These are phyloP conservation scores for Wickerhamiella qilinensis DNA, from an alignment of 805 yeast species.

Conservation along the genomic window DNA sequence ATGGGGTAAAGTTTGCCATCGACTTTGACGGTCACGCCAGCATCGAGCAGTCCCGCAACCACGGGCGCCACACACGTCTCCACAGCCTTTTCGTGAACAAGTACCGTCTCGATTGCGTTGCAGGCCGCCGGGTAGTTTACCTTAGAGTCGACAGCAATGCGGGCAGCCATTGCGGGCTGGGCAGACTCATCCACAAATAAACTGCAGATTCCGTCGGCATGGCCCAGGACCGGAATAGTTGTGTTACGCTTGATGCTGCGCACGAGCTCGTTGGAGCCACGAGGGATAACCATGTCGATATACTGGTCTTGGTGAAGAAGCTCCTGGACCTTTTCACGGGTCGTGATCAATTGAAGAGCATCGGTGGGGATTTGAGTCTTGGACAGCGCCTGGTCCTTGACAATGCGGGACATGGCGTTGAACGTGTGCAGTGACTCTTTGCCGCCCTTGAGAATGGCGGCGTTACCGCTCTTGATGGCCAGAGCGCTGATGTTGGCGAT, in stretches of 20 bases:
- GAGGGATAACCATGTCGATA: constrained; percentile 90
- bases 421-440: constrained; percentile 82
- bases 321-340: constrained; percentile 81
- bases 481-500: constrained; percentile 94
- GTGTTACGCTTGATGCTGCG: constrained; percentile 72
- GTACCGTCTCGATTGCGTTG: constrained; percentile 81
- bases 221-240: constrained; percentile 93
- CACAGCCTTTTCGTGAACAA: constrained; percentile 36
- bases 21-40: constrained; percentile 61
- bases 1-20: constrained; percentile 27
- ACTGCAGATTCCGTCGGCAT: constrained; percentile 96
- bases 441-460: constrained; percentile 96
- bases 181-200: constrained; percentile 67
- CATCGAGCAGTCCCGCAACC: constrained; percentile 30
- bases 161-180: constrained; percentile 59
- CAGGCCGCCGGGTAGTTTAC: constrained; percentile 99
- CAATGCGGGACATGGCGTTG: constrained; percentile 58
- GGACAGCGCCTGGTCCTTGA: constrained; percentile 37
- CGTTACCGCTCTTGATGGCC: constrained; percentile 91
- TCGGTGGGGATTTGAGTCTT: constrained; percentile 61
- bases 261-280: constrained; percentile 93
- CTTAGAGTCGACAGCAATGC: constrained; percentile 70
- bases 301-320: constrained; percentile 70
- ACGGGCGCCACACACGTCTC: constrained; percentile 18
- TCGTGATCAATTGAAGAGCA: constrained; percentile 73